Conservation (phyloP, 805 yeast genomes). For the Yarrowia sp. region DNA sequence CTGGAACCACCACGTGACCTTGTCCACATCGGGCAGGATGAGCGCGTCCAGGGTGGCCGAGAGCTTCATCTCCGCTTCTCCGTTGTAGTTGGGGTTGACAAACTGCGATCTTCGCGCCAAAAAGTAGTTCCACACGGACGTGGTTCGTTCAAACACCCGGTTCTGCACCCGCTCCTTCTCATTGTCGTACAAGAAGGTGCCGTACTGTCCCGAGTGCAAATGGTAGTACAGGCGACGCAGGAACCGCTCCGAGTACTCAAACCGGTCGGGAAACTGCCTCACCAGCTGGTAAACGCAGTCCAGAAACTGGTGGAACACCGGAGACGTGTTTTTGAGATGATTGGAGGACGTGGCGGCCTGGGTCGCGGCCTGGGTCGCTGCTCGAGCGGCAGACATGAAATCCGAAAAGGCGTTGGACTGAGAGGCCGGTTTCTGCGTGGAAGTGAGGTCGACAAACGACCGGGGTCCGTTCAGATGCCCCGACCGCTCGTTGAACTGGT, state of each 20-base stretch:
- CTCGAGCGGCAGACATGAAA: constrained; percentile 38
- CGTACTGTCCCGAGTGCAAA: constrained; percentile 91
- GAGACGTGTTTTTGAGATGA: constrained; percentile 72
- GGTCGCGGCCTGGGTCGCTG: constrained; percentile 47
- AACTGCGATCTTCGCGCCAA: constrained; percentile 76
- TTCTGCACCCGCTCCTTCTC: constrained; percentile 67
- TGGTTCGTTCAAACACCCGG: constrained; percentile 58
- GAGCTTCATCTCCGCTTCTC: constrained; percentile 44
- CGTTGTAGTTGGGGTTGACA: constrained; percentile 57
- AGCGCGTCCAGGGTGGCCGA: constrained; percentile 50
- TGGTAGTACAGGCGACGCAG: constrained; percentile 85
- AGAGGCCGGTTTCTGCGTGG: constrained; percentile 8
- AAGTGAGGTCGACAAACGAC: constrained; percentile 24
- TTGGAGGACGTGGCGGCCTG: constrained; percentile 59
- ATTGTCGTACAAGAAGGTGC: constrained; percentile 80
- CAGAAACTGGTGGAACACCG: constrained; percentile 91
- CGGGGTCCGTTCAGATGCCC: constrained; percentile 62
- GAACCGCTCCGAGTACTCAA: constrained; percentile 90
- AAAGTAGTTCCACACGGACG: constrained; percentile 94
- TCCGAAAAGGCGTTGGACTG: constrained; percentile 26
- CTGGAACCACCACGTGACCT: constrained; percentile 89
- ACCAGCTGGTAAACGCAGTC: constrained; percentile 86
- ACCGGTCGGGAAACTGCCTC: constrained; percentile 70
- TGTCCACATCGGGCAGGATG: constrained; percentile 65
- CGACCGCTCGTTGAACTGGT: constrained; percentile 80